Evolutionary conservation across 2,329 filamentous ascomycete species (phyloP).

Genomic region (Talaromyces sp.): DNA sequence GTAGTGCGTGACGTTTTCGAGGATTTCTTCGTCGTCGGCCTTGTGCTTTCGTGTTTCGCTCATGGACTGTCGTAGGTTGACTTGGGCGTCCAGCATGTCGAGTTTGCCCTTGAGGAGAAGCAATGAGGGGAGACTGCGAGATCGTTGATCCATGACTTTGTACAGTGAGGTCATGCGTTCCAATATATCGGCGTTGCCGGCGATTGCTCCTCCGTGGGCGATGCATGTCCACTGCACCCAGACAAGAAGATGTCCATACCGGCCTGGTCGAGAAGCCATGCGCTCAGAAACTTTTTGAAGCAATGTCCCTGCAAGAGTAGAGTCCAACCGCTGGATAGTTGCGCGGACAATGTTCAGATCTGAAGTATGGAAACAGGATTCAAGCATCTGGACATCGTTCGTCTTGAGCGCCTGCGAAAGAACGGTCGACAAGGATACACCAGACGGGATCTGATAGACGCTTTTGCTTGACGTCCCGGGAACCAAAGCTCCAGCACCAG

Average conservation of each 20-base stretch:
- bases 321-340: conserved; percentile 87
- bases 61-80: conserved; percentile 70
- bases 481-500: conserved; percentile 40
- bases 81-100: conserved; percentile 87
- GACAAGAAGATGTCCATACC: conserved; percentile 82
- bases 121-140: conserved; percentile 73
- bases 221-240: conserved; percentile 97
- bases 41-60: conserved; percentile 42
- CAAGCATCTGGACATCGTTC: conserved; percentile 82
- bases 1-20: conserved; percentile 11
- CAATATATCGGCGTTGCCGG: conserved; percentile 77
- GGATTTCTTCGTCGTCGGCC: conserved; percentile 52
- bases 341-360: conserved; percentile 73
- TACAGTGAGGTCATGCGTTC: conserved; percentile 73
- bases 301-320: conserved; percentile 70
- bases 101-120: conserved; percentile 90
- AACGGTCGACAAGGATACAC: conserved; percentile 83
- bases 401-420: conserved; percentile 88
- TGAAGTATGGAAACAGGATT: conserved; percentile 80
- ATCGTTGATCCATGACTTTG: conserved; percentile 80
- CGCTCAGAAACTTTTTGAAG: conserved; percentile 81
- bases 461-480: conserved; percentile 30
- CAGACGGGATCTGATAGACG: conserved; percentile 55
- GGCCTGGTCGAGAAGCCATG: conserved; percentile 78
- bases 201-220: conserved; percentile 84